These are phyloP conservation scores for Colletotrichum sojae DNA, from an alignment of 2,329 filamentous ascomycete species.

Conservation along the genomic window DNA sequence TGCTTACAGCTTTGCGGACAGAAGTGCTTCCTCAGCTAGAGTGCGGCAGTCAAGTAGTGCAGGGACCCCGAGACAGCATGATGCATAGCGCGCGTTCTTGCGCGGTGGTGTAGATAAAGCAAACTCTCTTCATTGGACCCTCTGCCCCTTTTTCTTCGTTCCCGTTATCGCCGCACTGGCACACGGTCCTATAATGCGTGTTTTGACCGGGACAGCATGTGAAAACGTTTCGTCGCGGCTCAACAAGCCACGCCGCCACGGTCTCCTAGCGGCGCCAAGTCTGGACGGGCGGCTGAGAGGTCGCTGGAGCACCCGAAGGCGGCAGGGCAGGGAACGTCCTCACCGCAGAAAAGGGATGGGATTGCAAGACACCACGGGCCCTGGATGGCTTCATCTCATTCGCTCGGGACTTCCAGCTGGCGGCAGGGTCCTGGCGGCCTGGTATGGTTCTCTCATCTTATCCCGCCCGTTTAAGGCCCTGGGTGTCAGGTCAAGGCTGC, in stretches of 20 bases:
- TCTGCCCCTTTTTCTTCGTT: neutral
- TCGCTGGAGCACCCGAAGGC: neutral
- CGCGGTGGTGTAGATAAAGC: slow-evolving; percentile 27
- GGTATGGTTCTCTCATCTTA: slow-evolving; percentile 23
- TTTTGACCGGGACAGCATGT: slow-evolving; percentile 17
- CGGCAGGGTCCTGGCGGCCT: slow-evolving; percentile 8
- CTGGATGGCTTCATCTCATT: slow-evolving; percentile 6
- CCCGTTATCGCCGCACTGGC: slow-evolving; percentile 33
- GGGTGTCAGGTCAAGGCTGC: slow-evolving; percentile 10
- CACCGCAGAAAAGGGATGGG: neutral
- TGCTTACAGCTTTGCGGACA: too few relatives aligned
- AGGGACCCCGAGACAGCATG: slow-evolving; percentile 26
- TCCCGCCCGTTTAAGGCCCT: neutral
- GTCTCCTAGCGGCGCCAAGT: neutral
- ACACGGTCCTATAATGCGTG: slow-evolving; percentile 1
- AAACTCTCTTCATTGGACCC: slow-evolving; percentile 32
- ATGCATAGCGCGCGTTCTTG: slow-evolving; percentile 6
- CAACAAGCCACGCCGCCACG: neutral
- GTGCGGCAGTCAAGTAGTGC: neutral
- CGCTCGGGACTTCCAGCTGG: neutral
- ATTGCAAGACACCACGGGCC: slow-evolving; percentile 12
- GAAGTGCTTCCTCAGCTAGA: slow-evolving; percentile 3
- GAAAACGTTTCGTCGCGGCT: slow-evolving; percentile 25
- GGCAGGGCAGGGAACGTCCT: slow-evolving; percentile 11
- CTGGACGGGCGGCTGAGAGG: slow-evolving; percentile 23